Evolutionary conservation across 495 filamentous ascomycete genomes (phyloP).

Genomic region (Glutinoglossum americanum): DNA sequence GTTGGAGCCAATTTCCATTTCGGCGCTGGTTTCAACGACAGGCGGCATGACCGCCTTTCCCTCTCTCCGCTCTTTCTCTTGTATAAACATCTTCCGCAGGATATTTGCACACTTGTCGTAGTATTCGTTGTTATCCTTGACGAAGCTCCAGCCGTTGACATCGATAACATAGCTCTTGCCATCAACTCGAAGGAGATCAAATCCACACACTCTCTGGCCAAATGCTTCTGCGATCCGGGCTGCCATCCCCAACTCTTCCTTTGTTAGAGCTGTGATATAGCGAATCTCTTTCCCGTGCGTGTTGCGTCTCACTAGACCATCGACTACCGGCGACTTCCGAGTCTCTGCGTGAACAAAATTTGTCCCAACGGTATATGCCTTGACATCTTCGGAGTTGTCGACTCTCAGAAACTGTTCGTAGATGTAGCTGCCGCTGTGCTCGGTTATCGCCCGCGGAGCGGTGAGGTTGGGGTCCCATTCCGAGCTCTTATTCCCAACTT

Average conservation of each 20-base stretch:
- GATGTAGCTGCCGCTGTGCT: conserved; percentile 62
- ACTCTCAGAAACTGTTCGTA: conserved; percentile 95
- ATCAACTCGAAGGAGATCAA: conserved; percentile 73
- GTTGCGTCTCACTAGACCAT: conserved; percentile 86
- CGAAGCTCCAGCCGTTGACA: conserved; percentile 98
- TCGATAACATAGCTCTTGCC: conserved; percentile 94
- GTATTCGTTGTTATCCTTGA: conserved; percentile 98
- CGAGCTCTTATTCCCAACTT: conserved; percentile 94
- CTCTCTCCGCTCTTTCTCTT: conserved; percentile 40
- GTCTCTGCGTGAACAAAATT: conserved; percentile 94
- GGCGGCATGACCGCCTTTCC: conserved; percentile 14
- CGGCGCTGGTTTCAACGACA: conserved; percentile 13
- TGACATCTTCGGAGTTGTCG: conserved; percentile 93
- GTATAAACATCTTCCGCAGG: conserved; percentile 64
- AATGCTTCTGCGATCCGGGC: conserved; percentile 79
- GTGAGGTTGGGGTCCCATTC: conserved; percentile 62
- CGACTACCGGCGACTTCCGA: conserved; percentile 87
- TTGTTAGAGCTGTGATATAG: conserved; percentile 67
- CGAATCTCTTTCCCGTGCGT: conserved; percentile 93
- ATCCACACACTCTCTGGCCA: conserved; percentile 88
- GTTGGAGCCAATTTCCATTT: conserved; percentile 1
- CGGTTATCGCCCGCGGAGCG: conserved; percentile 59
- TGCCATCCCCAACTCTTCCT: conserved; percentile 69
- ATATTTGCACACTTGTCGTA: conserved; percentile 82
- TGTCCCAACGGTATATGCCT: conserved; percentile 91